Evolutionary conservation across 441 rosid species (phyloP).

Genomic region (Eutrema salsugineum): DNA sequence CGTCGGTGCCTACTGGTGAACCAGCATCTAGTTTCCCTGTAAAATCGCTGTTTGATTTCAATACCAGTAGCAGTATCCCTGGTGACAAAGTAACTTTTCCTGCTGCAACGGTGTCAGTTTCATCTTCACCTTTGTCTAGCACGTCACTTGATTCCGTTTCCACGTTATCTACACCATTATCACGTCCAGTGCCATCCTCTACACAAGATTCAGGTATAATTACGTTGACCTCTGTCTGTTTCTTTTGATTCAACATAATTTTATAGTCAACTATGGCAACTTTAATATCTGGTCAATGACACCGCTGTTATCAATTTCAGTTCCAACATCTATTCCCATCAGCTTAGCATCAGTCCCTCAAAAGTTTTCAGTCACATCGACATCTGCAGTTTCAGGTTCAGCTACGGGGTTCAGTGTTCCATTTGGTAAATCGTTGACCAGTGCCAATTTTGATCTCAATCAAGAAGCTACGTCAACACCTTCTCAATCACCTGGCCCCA

Average conservation of each 20-base stretch:
- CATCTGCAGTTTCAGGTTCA: constrained; percentile 30
- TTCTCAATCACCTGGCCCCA: constrained; percentile 15
- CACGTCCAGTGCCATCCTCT: constrained; percentile 17
- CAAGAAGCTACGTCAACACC: constrained; percentile 14
- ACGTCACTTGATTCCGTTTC: constrained; percentile 29
- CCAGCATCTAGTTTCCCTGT: constrained; percentile 30
- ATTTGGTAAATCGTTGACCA: constrained; percentile 36
- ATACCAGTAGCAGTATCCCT: constrained; percentile 39
- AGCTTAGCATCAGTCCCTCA: constrained; percentile 28
- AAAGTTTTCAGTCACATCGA: constrained; percentile 27
- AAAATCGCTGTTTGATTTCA: constrained; percentile 34
- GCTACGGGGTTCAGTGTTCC: constrained; percentile 36
- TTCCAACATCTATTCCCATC: constrained; percentile 38
- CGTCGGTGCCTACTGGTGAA: constrained; percentile 34
- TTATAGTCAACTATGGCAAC: constrained; percentile 29
- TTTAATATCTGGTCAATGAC: constrained; percentile 13
- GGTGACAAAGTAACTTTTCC: constrained; percentile 41
- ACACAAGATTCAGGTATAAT: constrained; percentile 33
- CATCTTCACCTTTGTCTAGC: constrained; percentile 39
- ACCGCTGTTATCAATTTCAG: constrained; percentile 30
- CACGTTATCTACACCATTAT: constrained; percentile 30
- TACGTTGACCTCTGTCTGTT: background rate
- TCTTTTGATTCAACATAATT: background rate
- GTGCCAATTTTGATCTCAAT: constrained; percentile 30
- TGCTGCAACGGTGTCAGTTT: constrained; percentile 32